Base-by-base conservation (phyloP, 2,329 filamentous ascomycete species). In the Claviceps sp. region DNA sequence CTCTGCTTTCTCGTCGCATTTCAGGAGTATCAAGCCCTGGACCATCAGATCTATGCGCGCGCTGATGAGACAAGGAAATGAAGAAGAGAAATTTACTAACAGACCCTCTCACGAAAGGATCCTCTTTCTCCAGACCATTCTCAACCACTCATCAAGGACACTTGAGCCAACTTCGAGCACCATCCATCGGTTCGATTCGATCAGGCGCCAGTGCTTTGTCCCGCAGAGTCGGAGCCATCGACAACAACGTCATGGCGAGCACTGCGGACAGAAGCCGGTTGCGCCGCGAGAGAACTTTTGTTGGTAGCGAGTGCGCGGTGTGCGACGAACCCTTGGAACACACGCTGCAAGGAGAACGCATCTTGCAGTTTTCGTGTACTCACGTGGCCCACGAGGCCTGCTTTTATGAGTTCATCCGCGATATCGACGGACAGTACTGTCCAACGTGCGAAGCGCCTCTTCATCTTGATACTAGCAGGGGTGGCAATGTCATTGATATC, bases 301-400 rank as follows among this genome's bases (percentile, higher is more conserved):
- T 97, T 51, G 93, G 93, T 45, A 89, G 83, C 65, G 87, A 94
- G 71, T 98, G 93, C 69, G 87, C 90, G 49, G 90, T 96, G 16
- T 98, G 93, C 65, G 93, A 98, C 66, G 93, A 98, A 70, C 90
- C 90, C 3, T 72, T 98, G 55, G 93, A 97, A 68, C 91, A 97
- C 67, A 98, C 89, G 3, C 76, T 98, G 46, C 86, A 87, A 49
- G 93, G 93, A 54, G 93, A 98, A 71, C 83, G 89, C 58, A 89
- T 98, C 55, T 74, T 98, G 50, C 93, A 97, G 66, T 93, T 98
- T 62, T 94, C 90, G 5, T 98, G 93, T 69, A 80, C 84, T n/a
- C 93, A 98, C 68, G 91, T 98, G 54, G 89, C 91, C 11, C 93
- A 98, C 66, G 93, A 97, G 68, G 93, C 91, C 38, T 98, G 93